Percentiles rank a stretch among this genome's conserved stretches.
Conservation (phyloP, 495 filamentous ascomycete genomes). For the Neurospora tetrasperma region DNA sequence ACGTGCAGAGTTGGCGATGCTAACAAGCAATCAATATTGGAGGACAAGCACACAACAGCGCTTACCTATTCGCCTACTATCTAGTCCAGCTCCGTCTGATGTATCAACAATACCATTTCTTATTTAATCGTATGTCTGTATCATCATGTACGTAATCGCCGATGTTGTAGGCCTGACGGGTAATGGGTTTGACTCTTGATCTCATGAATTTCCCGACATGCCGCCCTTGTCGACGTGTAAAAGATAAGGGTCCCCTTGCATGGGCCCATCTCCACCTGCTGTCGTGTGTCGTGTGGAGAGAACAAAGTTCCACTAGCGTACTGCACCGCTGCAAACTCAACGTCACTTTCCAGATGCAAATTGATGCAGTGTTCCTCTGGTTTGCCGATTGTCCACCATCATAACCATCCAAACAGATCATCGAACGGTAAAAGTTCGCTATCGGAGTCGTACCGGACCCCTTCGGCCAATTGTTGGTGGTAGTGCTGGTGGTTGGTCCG, state of each 20-base stretch:
- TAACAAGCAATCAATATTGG: not conserved
- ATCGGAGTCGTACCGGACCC: not conserved
- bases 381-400: not conserved
- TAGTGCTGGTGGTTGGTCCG: not conserved
- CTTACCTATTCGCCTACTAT: not conserved
- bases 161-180: no score
- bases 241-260: not conserved
- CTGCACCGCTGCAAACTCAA: not conserved
- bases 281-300: not conserved
- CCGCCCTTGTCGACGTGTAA: not conserved
- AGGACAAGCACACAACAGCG: not conserved
- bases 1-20: not conserved
- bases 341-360: not conserved
- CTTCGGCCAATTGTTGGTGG: not conserved
- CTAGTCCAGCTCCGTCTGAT: not conserved
- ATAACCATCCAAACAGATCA: not conserved
- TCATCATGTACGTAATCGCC: no score
- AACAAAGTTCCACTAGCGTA: not conserved
- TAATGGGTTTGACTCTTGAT: not conserved
- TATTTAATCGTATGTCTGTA: not conserved
- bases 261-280: not conserved
- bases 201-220: not conserved
- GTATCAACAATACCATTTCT: not conserved
- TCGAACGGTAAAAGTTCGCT: not conserved
- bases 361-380: not conserved